Percentiles rank a stretch among this genome's conserved stretches.
These are phyloP conservation scores for Gynostemma pentaphyllum DNA, from an alignment of 306 rosid genomes.

Conservation along the genomic window DNA sequence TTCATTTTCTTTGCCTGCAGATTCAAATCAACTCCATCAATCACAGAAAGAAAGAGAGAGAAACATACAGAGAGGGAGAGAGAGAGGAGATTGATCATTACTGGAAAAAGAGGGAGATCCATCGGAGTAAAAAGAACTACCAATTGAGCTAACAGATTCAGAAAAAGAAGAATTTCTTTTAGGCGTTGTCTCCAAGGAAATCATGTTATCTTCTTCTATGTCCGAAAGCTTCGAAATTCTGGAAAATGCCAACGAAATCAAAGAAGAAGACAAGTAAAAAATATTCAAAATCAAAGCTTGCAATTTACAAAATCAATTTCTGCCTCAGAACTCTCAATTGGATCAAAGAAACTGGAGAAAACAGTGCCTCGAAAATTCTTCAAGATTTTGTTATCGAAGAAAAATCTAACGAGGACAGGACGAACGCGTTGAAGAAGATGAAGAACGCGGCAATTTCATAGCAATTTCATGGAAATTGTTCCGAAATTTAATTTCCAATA, in stretches of 20 bases:
- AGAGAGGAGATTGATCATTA: constrained; percentile 13
- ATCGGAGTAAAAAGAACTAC: constrained; percentile 23
- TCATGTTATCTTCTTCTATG: neutral
- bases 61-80: constrained; percentile 7
- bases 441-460: neutral
- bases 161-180: constrained; percentile 10
- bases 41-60: neutral
- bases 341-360: constrained; percentile 1
- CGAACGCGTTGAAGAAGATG: neutral
- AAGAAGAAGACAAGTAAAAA: neutral
- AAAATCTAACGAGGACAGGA: neutral
- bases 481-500: too few relatives aligned
- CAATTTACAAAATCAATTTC: neutral
- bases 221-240: neutral
- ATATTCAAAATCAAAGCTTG: neutral
- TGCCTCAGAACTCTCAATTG: neutral
- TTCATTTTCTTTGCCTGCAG: neutral
- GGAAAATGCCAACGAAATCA: neutral
- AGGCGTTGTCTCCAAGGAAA: constrained; percentile 1
- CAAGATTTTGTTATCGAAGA: neutral
- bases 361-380: neutral
- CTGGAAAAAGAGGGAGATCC: constrained; percentile 21
- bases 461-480: neutral
- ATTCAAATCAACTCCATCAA: neutral
- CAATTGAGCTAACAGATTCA: constrained; percentile 18